Conservation (phyloP, 1,284 basidiomycete species). For the Gymnopus androsaceus region DNA sequence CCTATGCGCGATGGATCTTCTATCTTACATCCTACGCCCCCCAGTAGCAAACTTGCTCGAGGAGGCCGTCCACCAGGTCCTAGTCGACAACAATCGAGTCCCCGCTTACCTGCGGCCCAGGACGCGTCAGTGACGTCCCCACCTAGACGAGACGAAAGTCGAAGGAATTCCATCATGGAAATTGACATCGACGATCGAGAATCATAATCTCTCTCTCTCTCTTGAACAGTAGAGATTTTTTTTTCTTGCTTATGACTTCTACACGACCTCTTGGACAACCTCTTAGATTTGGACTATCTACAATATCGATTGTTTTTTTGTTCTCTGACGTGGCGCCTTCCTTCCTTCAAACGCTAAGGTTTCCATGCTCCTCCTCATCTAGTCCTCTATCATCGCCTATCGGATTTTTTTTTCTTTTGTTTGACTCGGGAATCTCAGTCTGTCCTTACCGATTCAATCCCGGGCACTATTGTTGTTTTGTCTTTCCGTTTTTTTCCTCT, state of each 20-base stretch:
- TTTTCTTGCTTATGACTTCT: conserved; percentile 3
- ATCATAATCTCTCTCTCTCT: conserved; percentile 21
- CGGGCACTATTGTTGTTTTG: neutral
- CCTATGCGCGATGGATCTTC: conserved; percentile 30
- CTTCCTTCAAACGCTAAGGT: neutral
- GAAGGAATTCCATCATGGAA: conserved; percentile 38
- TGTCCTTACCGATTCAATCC: conserved; percentile 4
- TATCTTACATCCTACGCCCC: conserved; percentile 22
- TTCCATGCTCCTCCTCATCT: neutral
- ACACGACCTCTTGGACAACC: neutral
- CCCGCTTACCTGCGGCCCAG: conserved; percentile 15
- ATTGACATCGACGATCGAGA: conserved; percentile 31
- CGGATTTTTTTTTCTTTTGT: conserved; percentile 9
- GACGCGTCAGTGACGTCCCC: conserved; percentile 10
- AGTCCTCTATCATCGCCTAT: conserved; percentile 9
- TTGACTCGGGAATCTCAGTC: conserved; percentile 10
- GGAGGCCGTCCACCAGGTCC: conserved; percentile 28
- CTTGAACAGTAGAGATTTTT: conserved; percentile 7
- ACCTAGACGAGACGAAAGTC: conserved; percentile 28
- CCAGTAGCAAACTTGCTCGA: conserved; percentile 21
- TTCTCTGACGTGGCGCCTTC: conserved; percentile 17
- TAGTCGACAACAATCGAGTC: conserved; percentile 27
- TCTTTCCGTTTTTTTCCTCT: neutral
- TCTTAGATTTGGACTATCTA: conserved; percentile 2
- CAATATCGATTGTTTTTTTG: conserved; percentile 13